Percentiles rank a stretch among this genome's conserved stretches.
Conservation (phyloP, 1,284 basidiomycete genomes). For the Cystobasidium slooffiae region DNA sequence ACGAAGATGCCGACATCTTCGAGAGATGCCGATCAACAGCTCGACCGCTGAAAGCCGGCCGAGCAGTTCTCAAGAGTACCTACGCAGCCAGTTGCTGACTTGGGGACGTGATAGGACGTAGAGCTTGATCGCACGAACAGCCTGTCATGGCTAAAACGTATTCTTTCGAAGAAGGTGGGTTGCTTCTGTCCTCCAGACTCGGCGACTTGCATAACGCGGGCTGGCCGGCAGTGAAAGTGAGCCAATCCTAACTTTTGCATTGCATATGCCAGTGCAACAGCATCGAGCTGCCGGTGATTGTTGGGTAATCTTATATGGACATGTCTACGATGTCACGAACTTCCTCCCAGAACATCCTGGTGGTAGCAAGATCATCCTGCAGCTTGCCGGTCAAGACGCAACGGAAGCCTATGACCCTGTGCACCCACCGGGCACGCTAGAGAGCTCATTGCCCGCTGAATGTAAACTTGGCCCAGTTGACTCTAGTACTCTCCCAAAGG, state of each 20-base stretch:
- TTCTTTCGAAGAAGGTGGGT: slow-evolving; percentile 20
- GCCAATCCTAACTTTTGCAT: slow-evolving; percentile 11
- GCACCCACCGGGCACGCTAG: slow-evolving; percentile 46
- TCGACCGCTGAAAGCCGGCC: no score
- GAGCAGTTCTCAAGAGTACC: no score
- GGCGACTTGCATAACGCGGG: not conserved
- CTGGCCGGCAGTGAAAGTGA: not conserved
- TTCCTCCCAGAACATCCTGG: slow-evolving; percentile 52
- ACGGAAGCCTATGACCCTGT: slow-evolving; percentile 47
- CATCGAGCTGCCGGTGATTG: slow-evolving; percentile 54
- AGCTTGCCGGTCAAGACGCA: slow-evolving; percentile 50
- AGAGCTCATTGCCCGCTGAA: slow-evolving; percentile 46
- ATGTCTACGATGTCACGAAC: slow-evolving; percentile 54
- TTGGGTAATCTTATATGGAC: slow-evolving; percentile 55
- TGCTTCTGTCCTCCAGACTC: not conserved
- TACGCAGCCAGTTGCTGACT: not conserved
- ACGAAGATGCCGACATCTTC: no score
- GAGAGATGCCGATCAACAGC: no score
- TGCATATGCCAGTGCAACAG: slow-evolving; percentile 22
- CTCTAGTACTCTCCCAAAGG: slow-evolving; percentile 42
- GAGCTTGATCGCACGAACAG: not conserved
- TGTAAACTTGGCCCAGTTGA: slow-evolving; percentile 50
- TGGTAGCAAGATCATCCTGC: slow-evolving; percentile 47
- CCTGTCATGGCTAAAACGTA: not conserved
- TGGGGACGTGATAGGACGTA: not conserved